Base-by-base conservation (phyloP, 306 rosid species). In the Cicer pinnatifidum region DNA sequence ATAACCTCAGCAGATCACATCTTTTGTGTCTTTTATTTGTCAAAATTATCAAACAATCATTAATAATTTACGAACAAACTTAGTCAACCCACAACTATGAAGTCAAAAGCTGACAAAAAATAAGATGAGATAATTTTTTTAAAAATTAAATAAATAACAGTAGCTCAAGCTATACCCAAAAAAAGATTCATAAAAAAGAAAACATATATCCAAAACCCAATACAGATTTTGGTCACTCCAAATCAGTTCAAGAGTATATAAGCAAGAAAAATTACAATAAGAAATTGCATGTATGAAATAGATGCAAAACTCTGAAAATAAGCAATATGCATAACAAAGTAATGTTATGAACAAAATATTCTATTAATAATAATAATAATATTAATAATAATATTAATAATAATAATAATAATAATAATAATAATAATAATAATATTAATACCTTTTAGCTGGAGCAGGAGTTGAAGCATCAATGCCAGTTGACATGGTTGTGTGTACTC, bases 381-480 rank as follows among this genome's bases (percentile, higher is more conserved):
- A 17, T 8, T 53, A 17, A 3, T 28, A 8, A 8, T 0, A 52
- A 10, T 57, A 0, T 2, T 23, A 23, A 23, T 23, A 23, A 23
- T 23, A 23, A 23, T 23, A 23, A 23, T 23, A 23, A 66, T 3
- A 17, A 9, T 53, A 17, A 3, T 75, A 82, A n/a, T n/a, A n/a
- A n/a, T 23, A 23, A 23, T 23, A 23, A 23, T 23, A 23, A 23
- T 23, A 23, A 66, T 3, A 17, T 17, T 53, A 17, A 3, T 75
- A 82, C 92, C 88, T 84, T 53, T 59, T 84, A 7, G 68, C 3
- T 37, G 81, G 73, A 76, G 60, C 11, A 44, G 51, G 5, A 13
- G 52, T 1, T 13, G 10, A 73, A 57, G 52, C 69, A 44, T 54
- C 15, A 35, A 17, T 72, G 47, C 5, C 7, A 13, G 48, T 66